Percentiles rank a stretch among this genome's conserved stretches.
These are phyloP conservation scores for Thielaviopsis populi DNA, from an alignment of 2,329 filamentous ascomycete species.

Conservation along the genomic window DNA sequence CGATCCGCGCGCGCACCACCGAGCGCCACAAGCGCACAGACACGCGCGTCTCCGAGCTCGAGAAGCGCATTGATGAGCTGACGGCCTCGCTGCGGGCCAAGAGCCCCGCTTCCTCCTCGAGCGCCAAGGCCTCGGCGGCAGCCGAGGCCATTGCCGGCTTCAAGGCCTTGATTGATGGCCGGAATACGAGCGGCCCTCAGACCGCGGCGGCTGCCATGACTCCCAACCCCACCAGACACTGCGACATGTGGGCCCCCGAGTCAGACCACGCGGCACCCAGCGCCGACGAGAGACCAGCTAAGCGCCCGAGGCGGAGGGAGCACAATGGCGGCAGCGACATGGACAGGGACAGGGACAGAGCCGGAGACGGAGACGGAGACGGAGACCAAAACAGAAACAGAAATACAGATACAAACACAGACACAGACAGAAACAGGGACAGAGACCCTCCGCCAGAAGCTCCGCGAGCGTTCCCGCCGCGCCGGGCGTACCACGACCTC, in stretches of 20 bases:
- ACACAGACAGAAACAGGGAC: background rate
- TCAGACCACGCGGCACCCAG: background rate
- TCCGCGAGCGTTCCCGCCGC: constrained; percentile 16
- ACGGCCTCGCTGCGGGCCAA: constrained; percentile 60
- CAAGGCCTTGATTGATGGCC: constrained; percentile 20
- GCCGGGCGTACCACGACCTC: constrained; percentile 7
- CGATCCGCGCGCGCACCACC: constrained; percentile 42
- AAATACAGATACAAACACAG: too few relatives aligned
- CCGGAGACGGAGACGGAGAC: too few relatives aligned
- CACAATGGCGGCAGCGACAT: background rate
- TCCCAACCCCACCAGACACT: constrained; percentile 22
- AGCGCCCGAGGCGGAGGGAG: constrained; percentile 3
- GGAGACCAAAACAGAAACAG: too few relatives aligned
- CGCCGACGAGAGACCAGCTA: constrained; percentile 2
- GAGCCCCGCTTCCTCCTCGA: background rate
- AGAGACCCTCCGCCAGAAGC: constrained; percentile 10
- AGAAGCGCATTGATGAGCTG: constrained; percentile 82
- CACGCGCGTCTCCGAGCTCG: constrained; percentile 73
- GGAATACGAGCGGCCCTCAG: background rate
- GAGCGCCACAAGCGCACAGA: constrained; percentile 90
- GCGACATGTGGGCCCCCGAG: constrained; percentile 21
- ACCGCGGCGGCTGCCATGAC: constrained; percentile 4
- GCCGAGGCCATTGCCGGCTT: constrained; percentile 9
- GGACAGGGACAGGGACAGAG: background rate
- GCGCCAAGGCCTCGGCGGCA: constrained; percentile 21